Evolutionary conservation across 495 filamentous ascomycete species (phyloP).

Genomic region (Trichoderma orchidacearum): DNA sequence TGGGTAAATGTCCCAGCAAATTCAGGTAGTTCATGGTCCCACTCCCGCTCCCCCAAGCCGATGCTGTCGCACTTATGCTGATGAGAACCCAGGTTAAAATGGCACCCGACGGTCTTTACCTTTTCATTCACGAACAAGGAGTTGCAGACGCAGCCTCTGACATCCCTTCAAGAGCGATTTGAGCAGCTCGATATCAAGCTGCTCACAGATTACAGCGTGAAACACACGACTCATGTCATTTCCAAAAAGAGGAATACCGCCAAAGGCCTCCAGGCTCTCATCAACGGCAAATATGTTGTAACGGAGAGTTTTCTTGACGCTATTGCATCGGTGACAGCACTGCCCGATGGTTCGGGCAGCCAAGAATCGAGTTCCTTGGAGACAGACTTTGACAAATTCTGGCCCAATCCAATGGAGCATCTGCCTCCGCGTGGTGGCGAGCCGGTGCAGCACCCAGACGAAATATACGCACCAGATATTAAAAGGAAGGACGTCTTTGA

Average conservation of each 20-base stretch:
- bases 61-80: slow-evolving; percentile 1
- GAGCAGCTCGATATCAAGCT: slow-evolving; percentile 83
- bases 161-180: slow-evolving; percentile 47
- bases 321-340: slow-evolving; percentile 54
- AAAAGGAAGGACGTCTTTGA: slow-evolving; percentile 61
- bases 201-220: slow-evolving; percentile 52
- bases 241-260: slow-evolving; percentile 81
- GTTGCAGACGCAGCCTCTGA: slow-evolving; percentile 52
- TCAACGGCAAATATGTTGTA: slow-evolving; percentile 73
- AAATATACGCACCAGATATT: slow-evolving; percentile 55
- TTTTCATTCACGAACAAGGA: slow-evolving; percentile 73
- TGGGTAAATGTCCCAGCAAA: slow-evolving; percentile 48
- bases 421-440: slow-evolving; percentile 68
- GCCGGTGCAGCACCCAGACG: slow-evolving; percentile 43
- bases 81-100: slow-evolving; percentile 46
- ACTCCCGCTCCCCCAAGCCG: neutral
- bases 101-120: slow-evolving; percentile 68
- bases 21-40: slow-evolving; percentile 26
- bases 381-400: slow-evolving; percentile 64
- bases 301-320: slow-evolving; percentile 55
- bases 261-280: slow-evolving; percentile 74
- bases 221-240: slow-evolving; percentile 73
- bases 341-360: slow-evolving; percentile 36
- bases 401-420: slow-evolving; percentile 61
- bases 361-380: slow-evolving; percentile 56